Evolutionary conservation across 495 filamentous ascomycete genomes (phyloP).

Genomic region (Tuber microsphaerosporum): DNA sequence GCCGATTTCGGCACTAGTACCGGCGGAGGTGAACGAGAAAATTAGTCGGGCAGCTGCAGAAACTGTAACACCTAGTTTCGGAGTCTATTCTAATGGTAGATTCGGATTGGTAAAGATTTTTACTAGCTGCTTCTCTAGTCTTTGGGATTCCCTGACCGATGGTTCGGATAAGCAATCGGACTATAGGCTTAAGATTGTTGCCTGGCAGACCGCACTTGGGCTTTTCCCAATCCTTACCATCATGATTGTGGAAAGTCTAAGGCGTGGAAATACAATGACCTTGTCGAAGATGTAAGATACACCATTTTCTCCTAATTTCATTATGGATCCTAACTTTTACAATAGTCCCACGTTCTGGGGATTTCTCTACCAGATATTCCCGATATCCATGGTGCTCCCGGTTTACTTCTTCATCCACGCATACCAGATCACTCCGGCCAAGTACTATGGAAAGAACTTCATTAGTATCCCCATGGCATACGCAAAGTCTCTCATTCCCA

Average conservation of each 20-base stretch:
- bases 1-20: not conserved
- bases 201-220: slow-evolving; percentile 34
- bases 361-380: slow-evolving; percentile 41
- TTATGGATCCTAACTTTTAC: not conserved
- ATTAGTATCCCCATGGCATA: slow-evolving; percentile 35
- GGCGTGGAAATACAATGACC: slow-evolving; percentile 31
- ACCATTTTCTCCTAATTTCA: not conserved
- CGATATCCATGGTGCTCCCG: slow-evolving; percentile 44
- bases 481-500: slow-evolving; percentile 42
- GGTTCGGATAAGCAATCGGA: not conserved
- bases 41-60: not conserved
- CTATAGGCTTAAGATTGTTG: slow-evolving; percentile 19
- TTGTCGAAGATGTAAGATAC: slow-evolving; percentile 41
- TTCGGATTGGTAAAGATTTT: slow-evolving; percentile 10
- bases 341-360: slow-evolving; percentile 40
- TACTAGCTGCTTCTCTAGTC: not conserved
- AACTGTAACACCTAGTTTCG: not conserved
- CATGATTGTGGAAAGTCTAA: slow-evolving; percentile 41
- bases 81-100: slow-evolving; percentile 4
- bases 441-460: slow-evolving; percentile 37
- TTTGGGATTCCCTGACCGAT: not conserved
- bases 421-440: slow-evolving; percentile 32
- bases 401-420: slow-evolving; percentile 44
- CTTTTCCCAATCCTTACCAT: slow-evolving; percentile 39
- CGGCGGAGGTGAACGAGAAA: not conserved